Evolutionary conservation across 768 basidiomycete genomes (phyloP).

Genomic region (Russula ochroleuca): DNA sequence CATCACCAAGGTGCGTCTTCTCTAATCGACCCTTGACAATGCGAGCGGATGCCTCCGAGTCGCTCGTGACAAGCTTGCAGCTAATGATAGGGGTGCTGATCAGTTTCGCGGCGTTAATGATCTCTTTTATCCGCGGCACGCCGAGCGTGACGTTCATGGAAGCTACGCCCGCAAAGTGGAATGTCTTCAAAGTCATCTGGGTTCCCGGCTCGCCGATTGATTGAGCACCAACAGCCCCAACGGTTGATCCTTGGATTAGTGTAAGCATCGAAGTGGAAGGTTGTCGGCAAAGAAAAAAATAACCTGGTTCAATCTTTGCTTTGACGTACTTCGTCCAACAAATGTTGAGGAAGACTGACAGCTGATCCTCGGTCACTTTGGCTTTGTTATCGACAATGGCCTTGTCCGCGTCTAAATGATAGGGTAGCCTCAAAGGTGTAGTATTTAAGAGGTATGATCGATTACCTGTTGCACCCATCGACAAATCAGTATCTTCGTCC

Average conservation of each 20-base stretch:
- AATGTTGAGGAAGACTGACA: slow-evolving; percentile 74
- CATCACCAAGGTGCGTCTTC: slow-evolving; percentile 92
- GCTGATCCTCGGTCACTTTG: slow-evolving; percentile 81
- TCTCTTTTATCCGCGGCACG: slow-evolving; percentile 99
- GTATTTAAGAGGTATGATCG: not conserved
- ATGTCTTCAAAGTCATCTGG: slow-evolving; percentile 99
- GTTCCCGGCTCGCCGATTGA: slow-evolving; percentile 99
- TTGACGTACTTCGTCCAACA: slow-evolving; percentile 91
- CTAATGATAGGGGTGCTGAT: slow-evolving; percentile 99
- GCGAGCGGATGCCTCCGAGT: slow-evolving; percentile 91
- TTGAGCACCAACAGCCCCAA: slow-evolving; percentile 97
- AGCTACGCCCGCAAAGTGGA: slow-evolving; percentile 99
- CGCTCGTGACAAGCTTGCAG: slow-evolving; percentile 79
- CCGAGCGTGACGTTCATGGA: slow-evolving; percentile 99
- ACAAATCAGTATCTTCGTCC: slow-evolving; percentile 73
- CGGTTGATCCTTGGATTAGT: slow-evolving; percentile 74
- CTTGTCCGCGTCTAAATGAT: slow-evolving; percentile 53
- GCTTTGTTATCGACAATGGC: slow-evolving; percentile 82
- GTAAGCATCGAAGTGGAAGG: not conserved
- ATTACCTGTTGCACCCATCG: slow-evolving; percentile 66
- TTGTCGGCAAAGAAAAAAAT: slow-evolving; percentile 10
- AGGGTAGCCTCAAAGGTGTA: not conserved
- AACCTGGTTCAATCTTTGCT: slow-evolving; percentile 94
- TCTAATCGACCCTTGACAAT: slow-evolving; percentile 97
- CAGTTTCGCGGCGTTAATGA: slow-evolving; percentile 96